These are phyloP conservation scores for Limonium bicolor DNA, from an alignment of 148 eudicot genomes.

Conservation along the genomic window DNA sequence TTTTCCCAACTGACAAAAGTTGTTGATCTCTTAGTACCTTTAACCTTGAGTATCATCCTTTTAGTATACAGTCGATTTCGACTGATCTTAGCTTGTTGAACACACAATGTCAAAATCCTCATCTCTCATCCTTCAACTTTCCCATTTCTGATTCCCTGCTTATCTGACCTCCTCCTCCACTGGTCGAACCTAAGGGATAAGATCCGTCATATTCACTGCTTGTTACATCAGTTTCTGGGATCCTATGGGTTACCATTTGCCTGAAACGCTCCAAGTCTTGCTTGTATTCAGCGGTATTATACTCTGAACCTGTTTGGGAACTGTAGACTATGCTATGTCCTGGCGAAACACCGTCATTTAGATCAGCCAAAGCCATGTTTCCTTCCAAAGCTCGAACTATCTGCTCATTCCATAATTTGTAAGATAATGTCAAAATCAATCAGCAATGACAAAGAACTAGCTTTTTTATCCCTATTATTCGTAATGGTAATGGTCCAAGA, in stretches of 20 bases:
- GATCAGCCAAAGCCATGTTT: slow-evolving; percentile 76
- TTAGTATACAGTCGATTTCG: too few species aligned
- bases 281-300: slow-evolving; percentile 58
- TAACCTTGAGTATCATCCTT: too few species aligned
- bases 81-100: too few species aligned
- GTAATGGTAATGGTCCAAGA: too few species aligned
- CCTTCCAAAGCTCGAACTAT: slow-evolving; percentile 96
- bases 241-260: slow-evolving; percentile 63
- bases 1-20: too few species aligned
- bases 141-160: neutral
- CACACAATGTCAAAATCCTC: too few species aligned
- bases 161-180: slow-evolving; percentile 61
- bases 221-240: slow-evolving; percentile 57
- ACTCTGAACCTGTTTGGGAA: slow-evolving; percentile 69
- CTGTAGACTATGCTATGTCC: slow-evolving; percentile 65
- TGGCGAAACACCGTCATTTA: slow-evolving; percentile 74
- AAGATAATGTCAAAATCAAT: too few species aligned
- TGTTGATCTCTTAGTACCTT: too few species aligned
- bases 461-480: too few species aligned
- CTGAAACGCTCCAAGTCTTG: slow-evolving; percentile 69
- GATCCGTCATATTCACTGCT: slow-evolving; percentile 89
- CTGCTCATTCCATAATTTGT: too few species aligned
- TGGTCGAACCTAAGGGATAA: slow-evolving; percentile 73
- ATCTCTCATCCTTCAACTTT: slow-evolving; percentile 24
- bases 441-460: too few species aligned